Evolutionary conservation across 768 basidiomycete genomes (phyloP).

Genomic region (Gymnopilus junonius): DNA sequence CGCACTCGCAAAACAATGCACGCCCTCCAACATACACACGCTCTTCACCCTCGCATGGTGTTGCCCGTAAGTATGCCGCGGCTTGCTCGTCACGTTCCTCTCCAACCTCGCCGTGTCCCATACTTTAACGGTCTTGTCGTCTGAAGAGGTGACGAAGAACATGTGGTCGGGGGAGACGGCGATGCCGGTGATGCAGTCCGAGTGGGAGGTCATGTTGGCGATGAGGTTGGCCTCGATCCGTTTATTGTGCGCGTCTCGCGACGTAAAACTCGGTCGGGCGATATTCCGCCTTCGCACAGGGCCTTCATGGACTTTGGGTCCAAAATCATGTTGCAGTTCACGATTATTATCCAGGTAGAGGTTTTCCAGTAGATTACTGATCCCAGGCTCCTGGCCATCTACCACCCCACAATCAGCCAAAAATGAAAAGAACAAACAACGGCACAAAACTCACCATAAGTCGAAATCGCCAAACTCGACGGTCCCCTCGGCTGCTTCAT

Average conservation of each 20-base stretch:
- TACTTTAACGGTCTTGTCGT: constrained; percentile 80
- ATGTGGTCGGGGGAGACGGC: constrained; percentile 93
- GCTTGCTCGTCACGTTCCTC: constrained; percentile 32
- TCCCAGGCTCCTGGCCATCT: constrained; percentile 92
- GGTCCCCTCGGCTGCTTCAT: constrained; percentile 21
- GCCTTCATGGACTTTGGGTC: constrained; percentile 83
- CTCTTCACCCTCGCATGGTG: constrained; percentile 66
- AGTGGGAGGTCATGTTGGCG: constrained; percentile 83
- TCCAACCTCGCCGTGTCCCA: constrained; percentile 19
- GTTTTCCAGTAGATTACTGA: constrained; percentile 87
- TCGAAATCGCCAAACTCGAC: constrained; percentile 65
- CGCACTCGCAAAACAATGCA: constrained; percentile 89
- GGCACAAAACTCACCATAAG: constrained; percentile 77
- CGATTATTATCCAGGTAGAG: constrained; percentile 86
- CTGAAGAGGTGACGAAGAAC: constrained; percentile 93
- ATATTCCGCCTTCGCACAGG: constrained; percentile 79
- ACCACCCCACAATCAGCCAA: constrained; percentile 2
- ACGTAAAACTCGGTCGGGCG: constrained; percentile 66
- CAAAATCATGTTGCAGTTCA: constrained; percentile 90
- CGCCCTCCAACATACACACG: constrained; percentile 83
- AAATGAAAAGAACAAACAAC: constrained; percentile 24
- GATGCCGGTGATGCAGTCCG: constrained; percentile 76
- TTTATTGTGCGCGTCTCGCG: constrained; percentile 63
- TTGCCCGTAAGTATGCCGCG: constrained; percentile 65
- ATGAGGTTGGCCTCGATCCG: constrained; percentile 81